Percentiles rank a stretch among this genome's conserved stretches.
Evolutionary conservation across 148 eudicot genomes (phyloP).

Genomic region (Cornus kousa): DNA sequence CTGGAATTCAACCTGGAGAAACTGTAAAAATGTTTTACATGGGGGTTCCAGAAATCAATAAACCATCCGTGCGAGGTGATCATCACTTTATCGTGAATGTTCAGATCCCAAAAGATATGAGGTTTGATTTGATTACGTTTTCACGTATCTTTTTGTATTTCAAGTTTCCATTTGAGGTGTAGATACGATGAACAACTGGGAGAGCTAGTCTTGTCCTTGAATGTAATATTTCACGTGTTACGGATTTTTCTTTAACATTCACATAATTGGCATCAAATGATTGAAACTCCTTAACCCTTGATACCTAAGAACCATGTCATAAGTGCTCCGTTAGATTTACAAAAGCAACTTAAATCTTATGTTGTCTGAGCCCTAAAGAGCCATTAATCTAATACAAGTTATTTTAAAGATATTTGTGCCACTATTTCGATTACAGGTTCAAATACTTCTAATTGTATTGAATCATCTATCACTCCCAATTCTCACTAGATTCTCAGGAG

Average conservation of each 20-base stretch:
- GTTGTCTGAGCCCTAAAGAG: too few relatives aligned
- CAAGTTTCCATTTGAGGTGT: not conserved
- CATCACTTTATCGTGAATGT: conserved; percentile 76
- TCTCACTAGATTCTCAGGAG: not conserved
- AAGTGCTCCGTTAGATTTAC: not conserved
- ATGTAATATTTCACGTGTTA: not conserved
- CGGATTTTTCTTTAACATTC: not conserved
- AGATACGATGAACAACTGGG: not conserved
- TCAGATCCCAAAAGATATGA: conserved; percentile 63
- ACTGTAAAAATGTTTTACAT: conserved; percentile 51
- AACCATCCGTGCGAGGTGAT: conserved; percentile 67
- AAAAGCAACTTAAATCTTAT: not conserved
- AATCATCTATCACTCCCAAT: not conserved
- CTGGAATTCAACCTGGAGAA: conserved; percentile 85
- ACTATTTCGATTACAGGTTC: too few relatives aligned
- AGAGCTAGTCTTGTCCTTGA: not conserved
- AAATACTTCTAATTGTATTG: too few relatives aligned
- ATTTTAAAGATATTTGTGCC: too few relatives aligned
- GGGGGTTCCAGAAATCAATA: conserved; percentile 76
- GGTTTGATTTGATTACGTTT: conserved; percentile 39
- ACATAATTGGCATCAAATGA: not conserved
- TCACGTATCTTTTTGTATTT: not conserved
- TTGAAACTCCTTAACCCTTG: not conserved
- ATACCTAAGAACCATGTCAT: not conserved
- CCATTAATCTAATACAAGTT: too few relatives aligned